Evolutionary conservation across 2,329 filamentous ascomycete genomes (phyloP), one percentile per base, ranked within the genome.

Genomic region (Fusarium sp.): DNA sequence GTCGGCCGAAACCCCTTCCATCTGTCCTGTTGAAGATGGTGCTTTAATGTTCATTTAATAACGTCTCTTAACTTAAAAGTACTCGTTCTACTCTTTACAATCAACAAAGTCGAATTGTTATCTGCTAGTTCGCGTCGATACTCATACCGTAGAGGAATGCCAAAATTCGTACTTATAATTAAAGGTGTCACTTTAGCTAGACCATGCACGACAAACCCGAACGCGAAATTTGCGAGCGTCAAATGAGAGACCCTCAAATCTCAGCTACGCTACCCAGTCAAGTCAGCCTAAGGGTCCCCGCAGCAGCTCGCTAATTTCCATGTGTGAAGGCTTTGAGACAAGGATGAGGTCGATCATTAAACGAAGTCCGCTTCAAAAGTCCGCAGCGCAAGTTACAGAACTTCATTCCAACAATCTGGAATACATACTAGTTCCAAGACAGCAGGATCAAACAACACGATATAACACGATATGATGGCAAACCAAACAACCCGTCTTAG

Each of bases 231-330:
- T 39, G 20, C 47, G 47, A 68, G 9, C 39, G 39, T 54, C 37
- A 63, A 35, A 70, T 64, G 45, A 70, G 51, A 64, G 46, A 47
- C 46, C 54, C 63, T 65, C 51, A 51, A 57, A 70, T 68, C 44
- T 68, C 44, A 46, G n/a, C 27, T 47, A 37, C 44, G n/a, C 27
- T 47, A 37, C 17, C 35, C n/a, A 17, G 35, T 5, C 35, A 37
- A 37, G 5, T 17, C 52, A 54, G 13, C 48, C 46, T 45, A 22
- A 56, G 32, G 30, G 37, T 45, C 65, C 39, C 56, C 47, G 48
- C 43, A 62, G 23, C 17, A 25, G 35, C 35, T 37, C n/a, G 35
- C 17, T 17, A 37, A 37, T 37, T 30, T 39, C 27, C 47, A 56
- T 39, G 54, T 20, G 37, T 37, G 35, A 37, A n/a, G 17, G 17